Base-by-base conservation (phyloP, 1,139 yeast species). In the Candida smagusa region DNA sequence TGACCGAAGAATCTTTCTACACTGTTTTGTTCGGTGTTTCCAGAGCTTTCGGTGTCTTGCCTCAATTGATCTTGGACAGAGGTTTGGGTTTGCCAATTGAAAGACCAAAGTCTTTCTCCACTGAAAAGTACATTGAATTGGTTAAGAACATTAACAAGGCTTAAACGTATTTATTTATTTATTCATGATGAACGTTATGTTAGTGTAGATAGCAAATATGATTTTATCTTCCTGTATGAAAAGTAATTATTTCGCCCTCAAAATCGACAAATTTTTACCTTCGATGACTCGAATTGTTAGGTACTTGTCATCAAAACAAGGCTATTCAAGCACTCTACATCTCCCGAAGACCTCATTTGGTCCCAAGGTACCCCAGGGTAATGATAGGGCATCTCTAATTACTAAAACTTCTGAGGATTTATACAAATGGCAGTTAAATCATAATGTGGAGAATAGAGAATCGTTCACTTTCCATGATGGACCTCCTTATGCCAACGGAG, bases 21-120 rank as follows among this genome's bases (percentile, higher is more conserved):
- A 92, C 98, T 40, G 98, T 92, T 39, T 79, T 90, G 63, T 92
- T 92, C 68, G 98, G 97, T 79, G 97, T 92, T 51, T 82, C 97
- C 49, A 85, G 98, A 75, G 96, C 97, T 42, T 81, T 92, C 50
- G 98, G 98, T 75, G 97, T 92, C 49, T 79, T 90, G 65, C 95
- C 97, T 49, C 97, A 90, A 75, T 79, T 90, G 72, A 88, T 90
- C 66, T 83, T 90, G 71, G 97, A 90, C 77, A 80, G 98, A 66
- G 95, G 95, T 63, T 73, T 89, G 50, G 98, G 97, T 61, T 67
- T 86, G 66, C 88, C 98, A 58, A 87, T 90, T 61, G 98, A 90
- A 77, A 85, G 98, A 75, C 97, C 97, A 71, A 90, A 90, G 77
- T 86, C 95, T 53, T 83, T 89, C 84, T 84, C 95, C 53, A 77